Evolutionary conservation across 768 basidiomycete genomes (phyloP), one percentile per base, ranked within the genome.

Genomic region (Amanita fuliginea): DNA sequence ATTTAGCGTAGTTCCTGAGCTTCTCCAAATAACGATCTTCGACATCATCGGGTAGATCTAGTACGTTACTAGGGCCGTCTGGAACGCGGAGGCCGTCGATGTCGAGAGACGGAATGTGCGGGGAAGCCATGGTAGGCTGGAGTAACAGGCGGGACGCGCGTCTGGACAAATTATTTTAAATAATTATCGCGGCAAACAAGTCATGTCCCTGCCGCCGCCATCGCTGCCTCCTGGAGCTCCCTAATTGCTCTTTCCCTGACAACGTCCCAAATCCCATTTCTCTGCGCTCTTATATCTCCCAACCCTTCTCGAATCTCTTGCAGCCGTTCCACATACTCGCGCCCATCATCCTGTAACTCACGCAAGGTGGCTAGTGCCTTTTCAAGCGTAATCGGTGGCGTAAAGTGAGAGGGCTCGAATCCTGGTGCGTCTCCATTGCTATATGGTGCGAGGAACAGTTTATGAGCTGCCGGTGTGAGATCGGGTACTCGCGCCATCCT

Each of bases 291-390:
- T 26, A 85, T 76, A 55, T 86, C 81, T 4, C 90, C 90, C 49
- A 92, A 62, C 2, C 80, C 79, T 55, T 92, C 87, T 47, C 90
- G 67, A 47, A 93, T 86, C 61, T 93, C 90, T 57, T 86, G 78
- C 47, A 93, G 64, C 22, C 89, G 76, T 59, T 91, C 89, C 4
- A 85, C 80, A 59, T 92, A 93, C 63, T 92, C 90, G 40, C 87
- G 72, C 4, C 84, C 85, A 56, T 93, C 90, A 58, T 92, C 90
- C 55, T 87, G 83, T 18, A 93, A 68, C 56, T 93, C 90, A 46
- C 84, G 77, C 46, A 92, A 64, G 2, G 78, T 73, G 13, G 82
- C 77, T 33, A 91, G 56, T 11, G 83, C 80, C 60, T 86, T 89
- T 59, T 90, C 86, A 49, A 92, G 60, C 11, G 68, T 81, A 42